These are phyloP conservation scores for Xylaria scruposa DNA, from an alignment of 495 filamentous ascomycete genomes.

Conservation along the genomic window DNA sequence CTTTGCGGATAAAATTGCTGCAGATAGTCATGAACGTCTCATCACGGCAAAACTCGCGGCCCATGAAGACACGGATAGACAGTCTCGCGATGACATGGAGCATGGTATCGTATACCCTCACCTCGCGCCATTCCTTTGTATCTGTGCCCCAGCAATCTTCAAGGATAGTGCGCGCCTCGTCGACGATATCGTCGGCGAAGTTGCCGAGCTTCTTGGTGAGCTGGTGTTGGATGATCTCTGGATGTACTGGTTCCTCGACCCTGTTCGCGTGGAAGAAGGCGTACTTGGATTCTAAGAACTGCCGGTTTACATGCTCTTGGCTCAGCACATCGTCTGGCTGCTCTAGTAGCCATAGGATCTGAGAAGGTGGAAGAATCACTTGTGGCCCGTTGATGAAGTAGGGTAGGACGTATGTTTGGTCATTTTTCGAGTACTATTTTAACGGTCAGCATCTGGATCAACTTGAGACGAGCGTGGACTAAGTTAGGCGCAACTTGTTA, in stretches of 20 bases:
- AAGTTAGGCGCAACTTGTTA: neutral
- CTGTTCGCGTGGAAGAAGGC: conserved; percentile 45
- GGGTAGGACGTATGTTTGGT: conserved; percentile 47
- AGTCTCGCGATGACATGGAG: conserved; percentile 50
- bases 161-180: conserved; percentile 44
- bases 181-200: conserved; percentile 45
- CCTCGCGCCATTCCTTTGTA: conserved; percentile 45
- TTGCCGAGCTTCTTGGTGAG: conserved; percentile 43
- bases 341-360: conserved; percentile 51
- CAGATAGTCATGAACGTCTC: conserved; percentile 48
- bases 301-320: conserved; percentile 45
- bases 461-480: neutral
- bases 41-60: conserved; percentile 53
- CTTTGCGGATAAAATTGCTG: conserved; percentile 46
- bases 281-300: conserved; percentile 46
- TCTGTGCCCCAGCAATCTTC: conserved; percentile 45
- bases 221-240: conserved; percentile 42
- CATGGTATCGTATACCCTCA: conserved; percentile 49
- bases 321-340: conserved; percentile 49
- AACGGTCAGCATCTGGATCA: neutral
- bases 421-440: conserved; percentile 47
- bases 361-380: conserved; percentile 46
- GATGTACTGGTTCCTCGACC: conserved; percentile 40
- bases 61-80: conserved; percentile 53
- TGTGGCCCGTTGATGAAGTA: conserved; percentile 50